Base-by-base conservation (phyloP, 2,329 filamentous ascomycete species). In the Boeremia exigua region DNA sequence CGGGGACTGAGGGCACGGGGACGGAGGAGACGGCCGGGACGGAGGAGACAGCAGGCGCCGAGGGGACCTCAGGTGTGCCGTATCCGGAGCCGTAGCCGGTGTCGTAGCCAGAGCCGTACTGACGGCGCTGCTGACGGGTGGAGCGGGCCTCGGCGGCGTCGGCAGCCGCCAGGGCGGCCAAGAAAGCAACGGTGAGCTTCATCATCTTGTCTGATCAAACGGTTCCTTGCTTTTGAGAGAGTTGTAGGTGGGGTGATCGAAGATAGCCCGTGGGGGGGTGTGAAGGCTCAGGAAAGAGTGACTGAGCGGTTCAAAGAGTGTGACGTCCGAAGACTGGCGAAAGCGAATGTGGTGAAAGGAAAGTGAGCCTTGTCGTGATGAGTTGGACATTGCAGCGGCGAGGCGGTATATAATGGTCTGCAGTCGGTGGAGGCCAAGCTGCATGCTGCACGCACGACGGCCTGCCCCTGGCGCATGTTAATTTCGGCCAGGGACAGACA, bases 221-320 rank as follows among this genome's bases (percentile, higher is more conserved):
- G 48, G 49, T 60, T 69, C 63, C 53, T 68, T 64, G 68, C 48
- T 71, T 58, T 70, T 69, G 44, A 61, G 44, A 61, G 57, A 37
- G 29, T 9, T 38, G 39, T 23, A 45, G 33, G 56, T 50, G 42
- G 56, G n/a, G 42, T 12, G 30, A 56, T 56, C 60, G 66, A 65
- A 72, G 66, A 69, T 64, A 65, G 69, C 71, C 65, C 66, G 67
- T 63, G 47, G 38, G 40, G 53, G 54, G 63, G 57, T 27, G 53
- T 66, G 60, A 54, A 62, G 54, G 62, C 62, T 67, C 68, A 68
- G 69, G 68, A 75, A 74, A 59, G 73, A 75, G 67, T 73, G 73
- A 74, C 71, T 74, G 67, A 66, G 66, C 42, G 56, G 63, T 63
- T 67, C 55, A 68, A 74, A 70, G 71, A 75, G 62, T 62, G 73